Evolutionary conservation across 129 eudicot species (phyloP).

Genomic region (Helianthus tuberosus): DNA sequence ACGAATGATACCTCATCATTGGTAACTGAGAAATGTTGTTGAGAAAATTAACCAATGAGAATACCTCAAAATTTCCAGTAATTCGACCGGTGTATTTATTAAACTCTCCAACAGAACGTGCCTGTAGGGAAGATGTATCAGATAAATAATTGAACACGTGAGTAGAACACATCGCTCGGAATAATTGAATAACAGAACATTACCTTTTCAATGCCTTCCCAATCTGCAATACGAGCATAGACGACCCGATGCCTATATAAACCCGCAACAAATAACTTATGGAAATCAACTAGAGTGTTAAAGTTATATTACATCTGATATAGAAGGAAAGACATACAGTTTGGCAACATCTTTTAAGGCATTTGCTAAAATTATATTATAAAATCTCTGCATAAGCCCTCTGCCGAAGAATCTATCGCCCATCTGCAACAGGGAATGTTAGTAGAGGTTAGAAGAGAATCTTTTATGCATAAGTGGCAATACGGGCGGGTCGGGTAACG

Average conservation of each 20-base stretch:
- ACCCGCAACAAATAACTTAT: slow-evolving; percentile 10
- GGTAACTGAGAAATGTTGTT: slow-evolving; percentile 1
- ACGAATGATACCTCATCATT: slow-evolving; percentile 6
- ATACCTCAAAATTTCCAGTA: slow-evolving; percentile 72
- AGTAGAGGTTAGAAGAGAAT: neutral
- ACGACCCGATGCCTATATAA: slow-evolving; percentile 58
- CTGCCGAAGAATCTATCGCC: slow-evolving; percentile 78
- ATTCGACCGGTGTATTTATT: slow-evolving; percentile 62
- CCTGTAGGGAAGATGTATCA: slow-evolving; percentile 35
- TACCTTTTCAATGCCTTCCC: slow-evolving; percentile 84
- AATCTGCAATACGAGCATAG: slow-evolving; percentile 73
- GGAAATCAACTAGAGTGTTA: neutral
- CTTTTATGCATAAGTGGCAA: neutral
- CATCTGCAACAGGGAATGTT: slow-evolving; percentile 46
- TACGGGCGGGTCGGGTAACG: neutral
- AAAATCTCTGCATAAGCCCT: slow-evolving; percentile 63
- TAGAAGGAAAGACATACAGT: slow-evolving; percentile 47
- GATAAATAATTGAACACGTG: neutral
- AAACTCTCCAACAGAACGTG: slow-evolving; percentile 74
- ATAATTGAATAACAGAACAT: neutral
- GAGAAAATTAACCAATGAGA: neutral
- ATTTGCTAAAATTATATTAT: slow-evolving; percentile 63
- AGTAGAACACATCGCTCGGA: neutral
- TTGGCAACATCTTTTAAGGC: slow-evolving; percentile 71
- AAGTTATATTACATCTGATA: neutral